Conservation (phyloP, 2,329 filamentous ascomycete species). For the Xylaria sp. region DNA sequence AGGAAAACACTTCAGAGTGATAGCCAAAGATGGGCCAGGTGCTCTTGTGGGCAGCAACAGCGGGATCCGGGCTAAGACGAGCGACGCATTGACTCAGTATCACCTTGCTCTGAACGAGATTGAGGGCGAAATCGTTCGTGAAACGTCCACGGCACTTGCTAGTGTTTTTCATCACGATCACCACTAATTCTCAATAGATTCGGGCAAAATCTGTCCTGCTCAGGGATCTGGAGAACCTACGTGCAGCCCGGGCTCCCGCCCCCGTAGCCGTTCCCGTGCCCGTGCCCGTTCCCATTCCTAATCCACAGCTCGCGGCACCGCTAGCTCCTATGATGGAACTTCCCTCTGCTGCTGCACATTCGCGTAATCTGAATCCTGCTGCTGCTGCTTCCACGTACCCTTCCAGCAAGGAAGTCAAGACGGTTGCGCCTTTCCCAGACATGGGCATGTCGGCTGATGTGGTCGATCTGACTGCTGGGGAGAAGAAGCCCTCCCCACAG, state of each 20-base stretch:
- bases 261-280: conserved; percentile 29
- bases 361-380: conserved; percentile 44
- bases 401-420: conserved; percentile 52
- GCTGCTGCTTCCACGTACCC: conserved; percentile 43
- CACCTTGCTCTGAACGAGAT: conserved; percentile 66
- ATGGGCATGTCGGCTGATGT: conserved; percentile 58
- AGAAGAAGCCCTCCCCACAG: conserved; percentile 44
- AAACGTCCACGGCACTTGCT: not conserved
- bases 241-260: conserved; percentile 45
- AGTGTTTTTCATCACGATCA: not conserved
- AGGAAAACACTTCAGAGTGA: conserved; percentile 64
- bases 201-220: conserved; percentile 65
- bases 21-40: conserved; percentile 57
- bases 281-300: conserved; percentile 32
- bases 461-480: conserved; percentile 43
- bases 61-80: conserved; percentile 55
- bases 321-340: conserved; percentile 50
- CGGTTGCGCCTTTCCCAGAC: conserved; percentile 65
- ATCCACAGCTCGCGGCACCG: conserved; percentile 40
- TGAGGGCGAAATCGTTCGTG: conserved; percentile 64
- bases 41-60: conserved; percentile 48
- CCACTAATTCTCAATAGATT: conserved; percentile 49
- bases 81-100: conserved; percentile 59
- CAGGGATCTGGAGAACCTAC: conserved; percentile 61
- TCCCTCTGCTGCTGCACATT: conserved; percentile 49